These are phyloP conservation scores for Diplodia sapinea DNA, from an alignment of 2,329 filamentous ascomycete genomes.

Conservation along the genomic window DNA sequence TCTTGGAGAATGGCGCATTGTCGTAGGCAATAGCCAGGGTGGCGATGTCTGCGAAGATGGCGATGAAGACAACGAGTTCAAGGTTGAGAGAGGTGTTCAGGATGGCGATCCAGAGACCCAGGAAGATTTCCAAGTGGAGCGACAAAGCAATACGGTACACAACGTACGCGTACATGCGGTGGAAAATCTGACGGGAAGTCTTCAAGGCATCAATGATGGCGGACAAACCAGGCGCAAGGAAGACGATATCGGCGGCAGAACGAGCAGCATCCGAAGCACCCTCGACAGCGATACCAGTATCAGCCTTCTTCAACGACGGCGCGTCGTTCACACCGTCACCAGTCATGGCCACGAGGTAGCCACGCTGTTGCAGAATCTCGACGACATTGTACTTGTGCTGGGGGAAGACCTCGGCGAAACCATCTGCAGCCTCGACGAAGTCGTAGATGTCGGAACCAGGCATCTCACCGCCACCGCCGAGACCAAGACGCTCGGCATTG, in stretches of 20 bases:
- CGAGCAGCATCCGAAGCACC: constrained; percentile 89
- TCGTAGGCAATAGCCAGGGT: constrained; percentile 93
- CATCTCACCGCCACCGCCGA: constrained; percentile 90
- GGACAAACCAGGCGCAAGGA: constrained; percentile 87
- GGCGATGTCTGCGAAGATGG: constrained; percentile 91
- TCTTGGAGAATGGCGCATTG: constrained; percentile 84
- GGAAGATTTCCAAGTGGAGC: constrained; percentile 88
- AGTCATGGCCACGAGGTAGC: constrained; percentile 94
- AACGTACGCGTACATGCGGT: constrained; percentile 96
- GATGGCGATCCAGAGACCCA: constrained; percentile 90
- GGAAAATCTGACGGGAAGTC: constrained; percentile 92
- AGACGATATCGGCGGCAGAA: constrained; percentile 91
- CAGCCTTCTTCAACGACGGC: constrained; percentile 91
- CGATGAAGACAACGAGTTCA: constrained; percentile 88
- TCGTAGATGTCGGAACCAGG: constrained; percentile 92
- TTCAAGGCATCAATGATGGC: constrained; percentile 93
- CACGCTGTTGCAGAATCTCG: constrained; percentile 90
- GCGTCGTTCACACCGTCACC: constrained; percentile 96
- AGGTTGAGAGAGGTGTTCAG: constrained; percentile 84
- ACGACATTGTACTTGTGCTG: constrained; percentile 96
- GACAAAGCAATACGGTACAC: constrained; percentile 94
- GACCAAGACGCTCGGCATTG: constrained; percentile 89
- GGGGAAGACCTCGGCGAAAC: constrained; percentile 92
- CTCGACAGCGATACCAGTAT: constrained; percentile 94
- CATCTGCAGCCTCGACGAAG: constrained; percentile 93